phyloP scores from a whole-genome alignment of 805 yeast species.

The Teunomyces tritomae region DNA sequence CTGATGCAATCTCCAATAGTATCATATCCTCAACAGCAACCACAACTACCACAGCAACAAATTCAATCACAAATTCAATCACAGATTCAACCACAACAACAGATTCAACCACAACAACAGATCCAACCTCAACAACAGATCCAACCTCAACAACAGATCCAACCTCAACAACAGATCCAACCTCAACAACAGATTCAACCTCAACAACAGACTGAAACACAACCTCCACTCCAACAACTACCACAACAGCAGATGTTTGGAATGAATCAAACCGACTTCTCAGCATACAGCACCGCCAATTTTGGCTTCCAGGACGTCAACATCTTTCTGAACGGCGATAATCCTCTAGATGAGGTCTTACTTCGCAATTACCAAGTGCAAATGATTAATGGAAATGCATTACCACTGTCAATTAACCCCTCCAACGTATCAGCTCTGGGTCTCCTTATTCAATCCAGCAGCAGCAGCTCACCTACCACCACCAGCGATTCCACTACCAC shows the following conservation, averaged over 20 bases:
- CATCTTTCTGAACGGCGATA: conserved; percentile 33
- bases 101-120: neutral
- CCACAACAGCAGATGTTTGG: neutral
- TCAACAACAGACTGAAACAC: neutral
- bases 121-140: neutral
- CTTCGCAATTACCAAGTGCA: conserved; percentile 10
- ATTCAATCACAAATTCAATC: too few relatives aligned
- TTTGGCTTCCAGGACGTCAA: conserved; percentile 36
- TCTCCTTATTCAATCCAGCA: conserved; percentile 12
- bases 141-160: neutral
- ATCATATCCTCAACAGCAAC: too few relatives aligned
- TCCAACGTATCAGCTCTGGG: neutral
- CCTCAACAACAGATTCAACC: neutral
- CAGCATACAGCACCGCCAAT: neutral
- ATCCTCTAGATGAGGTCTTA: conserved; percentile 40
- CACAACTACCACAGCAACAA: too few relatives aligned
- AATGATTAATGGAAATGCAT: neutral
- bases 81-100: neutral
- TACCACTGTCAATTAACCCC: neutral
- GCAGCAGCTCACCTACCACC: conserved; percentile 29
- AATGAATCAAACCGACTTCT: neutral
- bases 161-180: neutral
- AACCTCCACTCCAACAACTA: neutral
- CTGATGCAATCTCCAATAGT: neutral
- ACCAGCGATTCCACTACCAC: conserved; percentile 22